Evolutionary conservation across 345 rosid genomes (phyloP), one percentile per base, ranked within the genome.

Genomic region (Nasturtium officinale): DNA sequence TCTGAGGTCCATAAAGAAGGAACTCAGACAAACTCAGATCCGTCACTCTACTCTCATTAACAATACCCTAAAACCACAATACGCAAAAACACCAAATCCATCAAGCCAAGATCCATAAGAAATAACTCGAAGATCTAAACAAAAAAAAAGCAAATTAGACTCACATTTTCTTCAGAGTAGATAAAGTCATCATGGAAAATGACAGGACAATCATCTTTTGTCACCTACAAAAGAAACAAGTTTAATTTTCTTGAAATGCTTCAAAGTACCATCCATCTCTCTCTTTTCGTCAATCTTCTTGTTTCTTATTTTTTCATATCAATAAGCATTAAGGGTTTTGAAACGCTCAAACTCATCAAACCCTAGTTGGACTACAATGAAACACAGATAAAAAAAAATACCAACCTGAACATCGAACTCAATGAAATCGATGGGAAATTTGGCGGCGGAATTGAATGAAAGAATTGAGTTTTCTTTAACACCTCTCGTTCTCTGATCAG

Each of bases 321-420:
- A 63, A 57, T 48, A 47, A 10, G 16, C 7, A 9, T 15, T 42
- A 13, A 15, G 47, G 54, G 54, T 50, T 6, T 50, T 23, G 15
- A 51, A 51, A 50, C 29, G 11, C n/a, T 71, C 2, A 33, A 4
- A 35, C 15, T 33, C 45, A 23, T 9, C 3, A 35, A 53, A 38
- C 9, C 48, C 40, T 42, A 62, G 61, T 42, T 46, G 74, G 2
- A n/a, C 30, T 32, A 52, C 11, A 37, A 32, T 48, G 2, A 23
- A 29, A 7, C 5, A 67, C 6, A 71, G 59, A 71, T 61, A 30
- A 23, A 23, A 23, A 6, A 7, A 17, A 73, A 10, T 0, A 66
- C 68, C 43, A 71, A 96, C 99, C 99, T 96, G 99, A 78, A 96
- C 99, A 72, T 96, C 99, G n/a, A 96, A 96, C 79, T 96, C 99